Percentiles rank a stretch among this genome's conserved stretches.
These are phyloP conservation scores for Stachybotrys chartarum DNA, from an alignment of 2,329 filamentous ascomycete species.

Conservation along the genomic window DNA sequence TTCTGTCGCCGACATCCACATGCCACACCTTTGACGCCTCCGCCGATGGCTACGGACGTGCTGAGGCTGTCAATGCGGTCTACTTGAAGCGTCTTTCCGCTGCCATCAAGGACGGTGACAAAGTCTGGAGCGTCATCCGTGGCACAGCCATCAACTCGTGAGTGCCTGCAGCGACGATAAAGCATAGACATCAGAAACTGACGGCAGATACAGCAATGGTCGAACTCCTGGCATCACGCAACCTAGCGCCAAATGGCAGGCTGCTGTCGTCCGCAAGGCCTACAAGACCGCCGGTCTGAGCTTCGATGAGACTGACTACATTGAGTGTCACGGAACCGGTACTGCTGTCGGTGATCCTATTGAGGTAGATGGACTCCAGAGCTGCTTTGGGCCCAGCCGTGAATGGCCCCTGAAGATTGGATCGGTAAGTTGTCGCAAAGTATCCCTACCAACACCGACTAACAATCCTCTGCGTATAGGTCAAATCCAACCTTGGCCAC, in stretches of 20 bases:
- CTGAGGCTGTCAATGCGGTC: slow-evolving; percentile 47
- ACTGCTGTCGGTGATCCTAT: slow-evolving; percentile 20
- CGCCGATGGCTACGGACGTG: slow-evolving; percentile 46
- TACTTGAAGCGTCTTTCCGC: slow-evolving; percentile 46
- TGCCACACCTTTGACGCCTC: slow-evolving; percentile 40
- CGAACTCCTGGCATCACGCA: slow-evolving; percentile 32
- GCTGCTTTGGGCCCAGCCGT: slow-evolving; percentile 16
- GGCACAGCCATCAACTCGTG: slow-evolving; percentile 37
- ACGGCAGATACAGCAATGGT: not conserved
- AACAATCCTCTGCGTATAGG: slow-evolving; percentile 1
- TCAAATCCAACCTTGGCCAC: slow-evolving; percentile 19
- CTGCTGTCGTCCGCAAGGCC: slow-evolving; percentile 21
- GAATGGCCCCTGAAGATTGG: slow-evolving; percentile 30
- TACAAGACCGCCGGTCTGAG: slow-evolving; percentile 11
- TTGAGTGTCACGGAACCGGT: slow-evolving; percentile 22
- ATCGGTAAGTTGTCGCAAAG: slow-evolving; percentile 30
- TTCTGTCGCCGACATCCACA: slow-evolving; percentile 22
- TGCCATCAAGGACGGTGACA: slow-evolving; percentile 45
- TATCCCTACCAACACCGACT: not conserved
- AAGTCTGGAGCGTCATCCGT: slow-evolving; percentile 40
- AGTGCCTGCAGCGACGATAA: not conserved
- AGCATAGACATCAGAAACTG: too few species aligned
- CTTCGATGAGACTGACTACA: slow-evolving; percentile 17
- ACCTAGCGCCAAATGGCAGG: slow-evolving; percentile 37
- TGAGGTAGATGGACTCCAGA: slow-evolving; percentile 19